phyloP scores from a whole-genome alignment of 2,329 filamentous ascomycete species.

The Ophiosphaerella herpotricha region DNA sequence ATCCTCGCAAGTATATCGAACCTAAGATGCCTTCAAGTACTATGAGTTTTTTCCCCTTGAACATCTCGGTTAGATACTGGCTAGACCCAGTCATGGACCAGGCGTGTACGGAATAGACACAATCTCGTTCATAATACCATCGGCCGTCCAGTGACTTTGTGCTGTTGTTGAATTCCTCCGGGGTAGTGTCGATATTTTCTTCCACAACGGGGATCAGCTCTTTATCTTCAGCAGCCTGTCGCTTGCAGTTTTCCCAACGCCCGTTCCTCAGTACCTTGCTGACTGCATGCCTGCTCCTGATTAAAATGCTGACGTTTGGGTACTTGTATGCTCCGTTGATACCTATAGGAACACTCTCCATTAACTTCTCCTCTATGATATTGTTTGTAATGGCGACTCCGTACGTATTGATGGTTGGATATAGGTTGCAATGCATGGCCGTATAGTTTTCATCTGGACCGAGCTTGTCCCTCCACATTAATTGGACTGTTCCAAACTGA shows the following conservation, averaged over 20 bases:
- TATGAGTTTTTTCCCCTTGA: background rate
- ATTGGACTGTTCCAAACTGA: background rate
- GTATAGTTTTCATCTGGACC: background rate
- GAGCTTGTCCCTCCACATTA: background rate
- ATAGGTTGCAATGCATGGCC: slow-evolving; percentile 6
- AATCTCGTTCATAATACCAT: background rate
- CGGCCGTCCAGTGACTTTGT: background rate
- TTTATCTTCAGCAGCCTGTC: background rate
- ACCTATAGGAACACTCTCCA: slow-evolving; percentile 2
- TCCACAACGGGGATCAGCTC: background rate
- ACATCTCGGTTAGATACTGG: background rate
- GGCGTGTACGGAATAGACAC: background rate
- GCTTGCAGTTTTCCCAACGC: background rate
- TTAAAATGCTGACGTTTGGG: no score
- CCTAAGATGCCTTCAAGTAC: background rate
- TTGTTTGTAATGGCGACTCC: slow-evolving; percentile 3
- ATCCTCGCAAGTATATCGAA: background rate
- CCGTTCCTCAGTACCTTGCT: background rate
- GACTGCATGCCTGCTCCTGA: background rate
- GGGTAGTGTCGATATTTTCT: slow-evolving; percentile 2
- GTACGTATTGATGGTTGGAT: slow-evolving; percentile 7
- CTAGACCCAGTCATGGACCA: no score
- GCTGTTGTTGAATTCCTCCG: background rate
- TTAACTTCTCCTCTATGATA: slow-evolving; percentile 1
- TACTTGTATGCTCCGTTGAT: background rate